Evolutionary conservation across 441 rosid species (phyloP).

Genomic region (Croton laevigatus): DNA sequence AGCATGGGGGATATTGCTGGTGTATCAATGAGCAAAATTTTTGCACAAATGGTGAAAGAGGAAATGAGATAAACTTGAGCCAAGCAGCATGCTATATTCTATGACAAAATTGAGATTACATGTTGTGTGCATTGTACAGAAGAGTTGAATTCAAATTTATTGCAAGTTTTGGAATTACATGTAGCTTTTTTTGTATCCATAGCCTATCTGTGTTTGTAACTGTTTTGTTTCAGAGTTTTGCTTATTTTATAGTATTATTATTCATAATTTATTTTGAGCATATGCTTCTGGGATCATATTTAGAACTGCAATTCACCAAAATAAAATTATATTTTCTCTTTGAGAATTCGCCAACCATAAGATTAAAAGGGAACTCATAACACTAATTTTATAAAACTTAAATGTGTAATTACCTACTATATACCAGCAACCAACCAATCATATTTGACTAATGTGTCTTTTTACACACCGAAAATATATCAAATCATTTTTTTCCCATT

Average conservation of each 20-base stretch:
- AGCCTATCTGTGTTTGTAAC: neutral
- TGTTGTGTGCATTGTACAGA: constrained; percentile 9
- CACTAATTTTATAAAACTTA: too few species aligned
- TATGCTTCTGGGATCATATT: too few species aligned
- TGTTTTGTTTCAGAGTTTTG: neutral
- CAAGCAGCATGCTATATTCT: neutral
- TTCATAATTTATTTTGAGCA: too few species aligned
- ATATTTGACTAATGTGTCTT: too few species aligned
- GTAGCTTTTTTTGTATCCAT: constrained; percentile 8
- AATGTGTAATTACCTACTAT: too few species aligned
- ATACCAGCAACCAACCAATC: too few species aligned
- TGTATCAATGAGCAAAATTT: constrained; percentile 70
- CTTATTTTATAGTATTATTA: neutral
- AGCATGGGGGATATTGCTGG: constrained; percentile 51
- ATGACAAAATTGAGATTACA: neutral
- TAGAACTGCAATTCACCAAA: too few species aligned
- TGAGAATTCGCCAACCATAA: too few species aligned
- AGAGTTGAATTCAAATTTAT: constrained; percentile 6
- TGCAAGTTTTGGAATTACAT: constrained; percentile 1
- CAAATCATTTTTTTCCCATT: too few species aligned
- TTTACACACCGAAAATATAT: too few species aligned
- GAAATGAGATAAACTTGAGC: constrained; percentile 38
- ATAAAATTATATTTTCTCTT: too few species aligned
- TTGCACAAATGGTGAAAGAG: constrained; percentile 75
- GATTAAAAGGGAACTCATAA: too few species aligned